phyloP scores from a whole-genome alignment of 441 rosid species.

The Melianthus villosus region DNA sequence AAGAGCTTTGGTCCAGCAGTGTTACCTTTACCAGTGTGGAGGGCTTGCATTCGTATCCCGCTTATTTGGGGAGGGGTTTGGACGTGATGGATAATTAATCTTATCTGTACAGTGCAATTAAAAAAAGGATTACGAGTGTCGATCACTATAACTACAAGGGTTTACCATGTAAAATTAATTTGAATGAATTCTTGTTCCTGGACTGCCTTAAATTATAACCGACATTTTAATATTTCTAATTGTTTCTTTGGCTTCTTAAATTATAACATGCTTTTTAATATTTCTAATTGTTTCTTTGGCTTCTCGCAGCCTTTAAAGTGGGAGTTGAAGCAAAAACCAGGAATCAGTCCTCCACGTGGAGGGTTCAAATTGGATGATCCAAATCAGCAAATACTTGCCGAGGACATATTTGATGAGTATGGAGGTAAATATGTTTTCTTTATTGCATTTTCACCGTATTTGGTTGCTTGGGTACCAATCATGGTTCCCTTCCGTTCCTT shows the following conservation, averaged over 20 bases:
- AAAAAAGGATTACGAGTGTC: no score
- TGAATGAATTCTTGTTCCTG: no score
- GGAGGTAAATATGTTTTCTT: slow-evolving; percentile 34
- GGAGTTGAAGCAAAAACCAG: slow-evolving; percentile 91
- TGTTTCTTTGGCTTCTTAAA: neutral
- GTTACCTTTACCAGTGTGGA: no score
- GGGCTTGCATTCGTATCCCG: no score
- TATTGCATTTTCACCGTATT: neutral
- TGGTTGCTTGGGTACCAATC: slow-evolving; percentile 6
- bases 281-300: slow-evolving; percentile 2
- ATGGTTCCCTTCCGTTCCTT: slow-evolving; percentile 8
- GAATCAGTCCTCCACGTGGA: slow-evolving; percentile 93
- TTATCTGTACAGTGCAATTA: no score
- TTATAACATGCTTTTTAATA: neutral
- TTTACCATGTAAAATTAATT: no score
- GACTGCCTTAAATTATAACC: neutral
- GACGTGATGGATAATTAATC: no score
- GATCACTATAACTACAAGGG: no score
- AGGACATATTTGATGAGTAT: slow-evolving; percentile 88
- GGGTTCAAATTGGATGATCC: slow-evolving; percentile 79
- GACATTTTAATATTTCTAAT: neutral
- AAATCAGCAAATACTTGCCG: slow-evolving; percentile 92
- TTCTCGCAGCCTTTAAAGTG: slow-evolving; percentile 62
- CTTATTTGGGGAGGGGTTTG: no score
- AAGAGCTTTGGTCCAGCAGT: no score